These are phyloP conservation scores for Paecilomyces variotii DNA, from an alignment of 2,329 filamentous ascomycete genomes.

Conservation along the genomic window DNA sequence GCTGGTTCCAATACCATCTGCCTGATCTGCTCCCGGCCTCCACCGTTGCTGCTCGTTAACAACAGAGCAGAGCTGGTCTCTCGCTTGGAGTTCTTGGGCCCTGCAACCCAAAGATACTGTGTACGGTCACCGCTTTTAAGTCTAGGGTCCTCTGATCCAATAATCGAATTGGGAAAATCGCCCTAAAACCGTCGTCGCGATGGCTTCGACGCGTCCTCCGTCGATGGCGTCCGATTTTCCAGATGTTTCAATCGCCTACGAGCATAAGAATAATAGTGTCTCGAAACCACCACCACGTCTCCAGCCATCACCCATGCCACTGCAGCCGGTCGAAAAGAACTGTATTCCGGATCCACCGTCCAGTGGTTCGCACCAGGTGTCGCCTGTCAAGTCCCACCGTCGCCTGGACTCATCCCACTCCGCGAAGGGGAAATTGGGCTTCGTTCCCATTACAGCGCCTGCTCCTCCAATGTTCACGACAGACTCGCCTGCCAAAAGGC, in stretches of 20 bases:
- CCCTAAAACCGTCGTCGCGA: conserved; percentile 13
- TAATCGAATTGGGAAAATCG: conserved; percentile 3
- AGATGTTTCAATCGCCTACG: conserved; percentile 42
- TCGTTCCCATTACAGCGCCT: conserved; percentile 52
- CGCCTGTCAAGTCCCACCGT: conserved; percentile 59
- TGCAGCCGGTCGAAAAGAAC: conserved; percentile 44
- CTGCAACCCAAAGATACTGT: neutral
- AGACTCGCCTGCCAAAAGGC: conserved; percentile 42
- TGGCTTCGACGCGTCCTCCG: conserved; percentile 36
- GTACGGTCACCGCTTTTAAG: neutral
- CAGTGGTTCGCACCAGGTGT: conserved; percentile 45
- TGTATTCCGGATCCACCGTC: conserved; percentile 58
- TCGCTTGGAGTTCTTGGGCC: neutral
- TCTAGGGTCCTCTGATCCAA: neutral
- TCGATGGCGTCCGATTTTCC: conserved; percentile 51
- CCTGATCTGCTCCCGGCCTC: neutral
- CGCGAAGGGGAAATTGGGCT: conserved; percentile 51
- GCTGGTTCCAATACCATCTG: neutral
- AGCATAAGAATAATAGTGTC: conserved; percentile 21
- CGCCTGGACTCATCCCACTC: conserved; percentile 48
- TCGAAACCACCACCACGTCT: conserved; percentile 31
- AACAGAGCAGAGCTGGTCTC: neutral
- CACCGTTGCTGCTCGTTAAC: neutral
- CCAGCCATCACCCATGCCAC: conserved; percentile 46
- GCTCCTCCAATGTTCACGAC: conserved; percentile 36